Base-by-base conservation (phyloP, 768 basidiomycete genomes). In the Boletus sp. region DNA sequence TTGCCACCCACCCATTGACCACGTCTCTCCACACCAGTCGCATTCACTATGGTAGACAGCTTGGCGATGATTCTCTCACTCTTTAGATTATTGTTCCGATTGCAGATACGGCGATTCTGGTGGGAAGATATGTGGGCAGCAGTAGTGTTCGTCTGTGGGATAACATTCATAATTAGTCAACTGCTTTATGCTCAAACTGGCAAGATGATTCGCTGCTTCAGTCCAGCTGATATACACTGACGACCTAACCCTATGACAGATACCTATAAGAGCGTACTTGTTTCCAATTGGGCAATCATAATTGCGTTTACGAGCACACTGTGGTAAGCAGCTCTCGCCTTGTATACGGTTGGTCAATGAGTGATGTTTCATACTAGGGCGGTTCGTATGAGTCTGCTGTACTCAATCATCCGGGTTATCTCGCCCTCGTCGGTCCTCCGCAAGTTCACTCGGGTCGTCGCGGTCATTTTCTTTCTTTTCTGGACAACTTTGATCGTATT, bases 121-220 rank as follows among this genome's bases (percentile, higher is more conserved):
- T 67, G 67, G 67, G 67, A 69, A 53, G 66, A 67, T 41, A 9
- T 29, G 3, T 69, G 67, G 64, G 61, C 67, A 15, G 54, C 18
- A 5, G 47, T 48, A 14, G 47, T 30, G 32, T n/a, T 48, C 6
- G n/a, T 48, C 47, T 33, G n/a, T 3, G 47, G 32, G 32, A 48
- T 20, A n/a, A 32, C n/a, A 28, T 47, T 47, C 8, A 10, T 32
- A 3, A 20, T 47, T 18, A 5, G 9, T 17, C 17, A n/a, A 47
- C 5, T 18, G 28, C 17, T 47, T 17, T 24, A 2, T 11, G 17
- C 17, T 18, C 10, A 10, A 20, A 47, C 46, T 17, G 46, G 46
- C n/a, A 32, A 30, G 46, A 32, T 8, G 15, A 47, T 29, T 40
- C n/a, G 8, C 17, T 47, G 1, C 5, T 47, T 1, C n/a, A 12